phyloP scores from a whole-genome alignment of 768 basidiomycete species.

The Lenzites betulinus region DNA sequence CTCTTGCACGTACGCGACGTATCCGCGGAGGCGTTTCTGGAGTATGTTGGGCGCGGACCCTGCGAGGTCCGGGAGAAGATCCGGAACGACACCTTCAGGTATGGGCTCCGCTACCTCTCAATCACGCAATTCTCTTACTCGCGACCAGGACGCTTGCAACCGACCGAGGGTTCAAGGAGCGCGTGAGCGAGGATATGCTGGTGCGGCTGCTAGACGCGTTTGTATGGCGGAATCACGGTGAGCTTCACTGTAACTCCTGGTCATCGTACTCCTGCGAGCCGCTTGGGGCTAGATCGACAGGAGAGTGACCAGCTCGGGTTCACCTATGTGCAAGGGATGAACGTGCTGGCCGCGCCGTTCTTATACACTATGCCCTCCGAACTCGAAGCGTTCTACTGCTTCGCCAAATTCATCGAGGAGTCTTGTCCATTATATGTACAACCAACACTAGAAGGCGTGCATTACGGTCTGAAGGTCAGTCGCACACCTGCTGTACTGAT shows the following conservation, averaged over 20 bases:
- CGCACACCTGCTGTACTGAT: not conserved
- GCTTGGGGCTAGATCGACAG: constrained; percentile 57
- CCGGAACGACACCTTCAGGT: constrained; percentile 96
- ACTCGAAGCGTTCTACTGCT: constrained; percentile 97
- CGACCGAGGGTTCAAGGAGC: constrained; percentile 96
- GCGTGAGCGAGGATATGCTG: constrained; percentile 95
- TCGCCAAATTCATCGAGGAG: constrained; percentile 93
- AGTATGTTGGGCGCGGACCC: constrained; percentile 81
- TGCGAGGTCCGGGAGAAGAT: constrained; percentile 91
- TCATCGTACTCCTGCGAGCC: no score
- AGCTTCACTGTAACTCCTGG: constrained; percentile 25
- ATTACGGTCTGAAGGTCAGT: constrained; percentile 85
- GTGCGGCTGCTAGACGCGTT: constrained; percentile 96
- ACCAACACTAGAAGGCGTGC: constrained; percentile 94
- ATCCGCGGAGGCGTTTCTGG: constrained; percentile 71
- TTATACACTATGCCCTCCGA: constrained; percentile 97
- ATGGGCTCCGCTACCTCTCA: constrained; percentile 2
- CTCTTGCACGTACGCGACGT: constrained; percentile 80
- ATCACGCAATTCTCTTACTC: not conserved
- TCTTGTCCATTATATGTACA: constrained; percentile 96
- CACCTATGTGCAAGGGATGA: constrained; percentile 99
- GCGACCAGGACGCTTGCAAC: constrained; percentile 82
- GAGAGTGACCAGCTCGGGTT: constrained; percentile 82
- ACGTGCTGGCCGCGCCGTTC: constrained; percentile 97
- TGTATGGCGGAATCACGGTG: constrained; percentile 93